Evolutionary conservation across 1,284 basidiomycete species (phyloP), one percentile per base, ranked within the genome.

Genomic region (Cryptococcus sp.): DNA sequence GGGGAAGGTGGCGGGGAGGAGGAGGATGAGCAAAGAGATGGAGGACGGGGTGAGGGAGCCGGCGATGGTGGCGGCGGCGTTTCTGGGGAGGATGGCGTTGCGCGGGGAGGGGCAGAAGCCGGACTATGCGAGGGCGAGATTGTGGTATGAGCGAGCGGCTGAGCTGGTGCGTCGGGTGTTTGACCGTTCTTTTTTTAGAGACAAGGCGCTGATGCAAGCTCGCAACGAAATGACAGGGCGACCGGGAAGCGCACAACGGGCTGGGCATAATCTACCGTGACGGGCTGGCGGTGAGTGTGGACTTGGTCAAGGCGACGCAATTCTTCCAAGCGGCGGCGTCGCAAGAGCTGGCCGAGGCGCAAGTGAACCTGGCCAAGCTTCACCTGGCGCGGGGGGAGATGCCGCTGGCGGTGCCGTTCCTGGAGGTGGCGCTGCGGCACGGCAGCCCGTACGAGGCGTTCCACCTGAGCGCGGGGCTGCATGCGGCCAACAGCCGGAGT

Each of bases 61-160:
- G 0, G 85, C 89, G 0, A 83, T 85, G 59, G 63, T 70, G 1
- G 87, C 89, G 48, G 91, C 91, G 4, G 88, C 83, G 2, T 94
- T 88, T 71, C 75, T 98, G 1, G 96, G 95, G 0, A 82, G 89
- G 56, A 97, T 98, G 92, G 90, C 89, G 65, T 77, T 99, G 40
- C 82, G 96, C 39, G 95, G 95, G 0, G 96, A 98, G 73, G 95
- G 95, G 9, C 85, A 91, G 23, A 86, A 86, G 67, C 81, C 83
- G 62, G 90, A 98, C 75, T 82, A 83, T 42, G 79, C 78, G 20
- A 78, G 85, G 57, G 96, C 95, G 13, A 90, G 86, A 78, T 84
- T 95, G 77, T 99, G 96, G 96, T 94, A 94, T 68, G 87, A 91
- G 66, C 82, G 94, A 45, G 95, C 92, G 0, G 86, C 83, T 5